Percentiles rank a stretch among this genome's conserved stretches.
These are phyloP conservation scores for Cyberlindnera suaveolens DNA, from an alignment of 805 yeast species.

Conservation along the genomic window DNA sequence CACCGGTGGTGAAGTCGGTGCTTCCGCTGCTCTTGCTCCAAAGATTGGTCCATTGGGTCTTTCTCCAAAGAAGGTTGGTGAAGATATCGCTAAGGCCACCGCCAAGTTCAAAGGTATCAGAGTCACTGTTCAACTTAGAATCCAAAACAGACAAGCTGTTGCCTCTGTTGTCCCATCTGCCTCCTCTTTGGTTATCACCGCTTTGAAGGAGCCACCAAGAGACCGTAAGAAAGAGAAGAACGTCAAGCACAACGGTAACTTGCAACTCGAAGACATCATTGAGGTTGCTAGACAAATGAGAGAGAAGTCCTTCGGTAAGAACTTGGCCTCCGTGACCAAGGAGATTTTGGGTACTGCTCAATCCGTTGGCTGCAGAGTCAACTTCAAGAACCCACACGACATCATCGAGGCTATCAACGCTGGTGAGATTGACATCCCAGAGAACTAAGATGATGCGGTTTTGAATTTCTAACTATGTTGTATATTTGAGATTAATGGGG, in stretches of 20 bases:
- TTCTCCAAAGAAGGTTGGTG: conserved; percentile 99
- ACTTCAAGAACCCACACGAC: conserved; percentile 99
- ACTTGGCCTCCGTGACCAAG: conserved; percentile 92
- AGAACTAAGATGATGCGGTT: conserved; percentile 43
- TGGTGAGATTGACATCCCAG: conserved; percentile 94
- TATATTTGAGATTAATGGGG: conserved; percentile 19
- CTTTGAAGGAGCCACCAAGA: conserved; percentile 99
- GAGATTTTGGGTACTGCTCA: conserved; percentile 99
- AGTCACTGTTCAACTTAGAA: conserved; percentile 97
- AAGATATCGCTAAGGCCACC: conserved; percentile 99
- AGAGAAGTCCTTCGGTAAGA: conserved; percentile 97
- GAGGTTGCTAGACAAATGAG: conserved; percentile 97
- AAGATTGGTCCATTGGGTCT: conserved; percentile 99
- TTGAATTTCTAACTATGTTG: conserved; percentile 16
- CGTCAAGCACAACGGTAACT: conserved; percentile 98
- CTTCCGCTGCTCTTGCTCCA: conserved; percentile 99
- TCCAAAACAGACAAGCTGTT: conserved; percentile 99
- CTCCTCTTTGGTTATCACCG: conserved; percentile 97
- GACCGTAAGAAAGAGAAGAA: conserved; percentile 99
- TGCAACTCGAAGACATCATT: conserved; percentile 91
- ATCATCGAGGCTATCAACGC: conserved; percentile 96
- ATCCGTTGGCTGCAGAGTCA: conserved; percentile 99
- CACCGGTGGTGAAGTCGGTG: conserved; percentile 99
- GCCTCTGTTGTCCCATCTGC: conserved; percentile 99
- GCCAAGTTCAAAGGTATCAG: conserved; percentile 98